Evolutionary conservation across 495 filamentous ascomycete species (phyloP).

Genomic region (Podospora australis): DNA sequence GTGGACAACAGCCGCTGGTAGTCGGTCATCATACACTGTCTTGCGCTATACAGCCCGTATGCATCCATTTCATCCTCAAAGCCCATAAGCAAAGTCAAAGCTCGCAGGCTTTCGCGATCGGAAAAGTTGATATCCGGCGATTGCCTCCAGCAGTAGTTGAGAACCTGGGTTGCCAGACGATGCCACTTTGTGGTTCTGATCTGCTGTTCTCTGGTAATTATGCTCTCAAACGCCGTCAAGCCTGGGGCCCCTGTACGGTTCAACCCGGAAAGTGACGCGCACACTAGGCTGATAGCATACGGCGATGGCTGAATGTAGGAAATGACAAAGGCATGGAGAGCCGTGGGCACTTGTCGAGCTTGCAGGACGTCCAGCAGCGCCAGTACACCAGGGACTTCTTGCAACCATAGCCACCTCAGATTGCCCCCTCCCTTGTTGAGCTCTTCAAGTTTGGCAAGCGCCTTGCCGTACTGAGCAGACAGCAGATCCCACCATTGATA

Average conservation of each 20-base stretch:
- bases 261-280: conserved; percentile 2
- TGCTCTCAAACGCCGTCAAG: conserved; percentile 8
- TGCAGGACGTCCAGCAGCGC: conserved; percentile 8
- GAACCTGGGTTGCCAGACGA: conserved; percentile 1
- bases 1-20: conserved; percentile 1
- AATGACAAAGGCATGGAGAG: conserved; percentile 1
- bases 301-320: conserved; percentile 4
- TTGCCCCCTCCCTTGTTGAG: conserved; percentile 3
- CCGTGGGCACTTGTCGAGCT: neutral
- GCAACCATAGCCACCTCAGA: conserved; percentile 15
- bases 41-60: neutral
- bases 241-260: neutral
- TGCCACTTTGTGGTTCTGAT: neutral
- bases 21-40: conserved; percentile 3
- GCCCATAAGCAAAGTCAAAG: conserved; percentile 1
- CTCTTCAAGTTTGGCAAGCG: conserved; percentile 5
- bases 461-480: conserved; percentile 1
- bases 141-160: conserved; percentile 9
- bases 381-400: conserved; percentile 4
- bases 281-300: conserved; percentile 7
- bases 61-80: neutral
- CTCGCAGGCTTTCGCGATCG: conserved; percentile 7
- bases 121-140: conserved; percentile 2
- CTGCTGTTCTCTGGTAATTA: conserved; percentile 6
- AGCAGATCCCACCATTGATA: conserved; percentile 15